Evolutionary conservation across 177 flowering plant genomes (phyloP), one percentile per base, ranked within the genome.

Genomic region (Tripterygium wilfordii): DNA sequence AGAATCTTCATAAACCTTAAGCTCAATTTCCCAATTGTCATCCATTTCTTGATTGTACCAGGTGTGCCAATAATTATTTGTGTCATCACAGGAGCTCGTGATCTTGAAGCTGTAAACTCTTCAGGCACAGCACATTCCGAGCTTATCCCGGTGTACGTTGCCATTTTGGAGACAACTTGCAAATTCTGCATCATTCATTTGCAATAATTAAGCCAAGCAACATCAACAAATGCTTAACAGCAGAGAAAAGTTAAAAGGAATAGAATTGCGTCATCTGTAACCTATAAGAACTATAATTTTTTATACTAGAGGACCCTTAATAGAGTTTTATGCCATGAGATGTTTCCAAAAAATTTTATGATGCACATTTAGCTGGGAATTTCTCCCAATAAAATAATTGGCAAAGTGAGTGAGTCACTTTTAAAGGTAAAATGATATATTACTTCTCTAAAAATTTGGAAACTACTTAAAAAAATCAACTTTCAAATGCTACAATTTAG

Each of bases 11-110:
- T 30, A 27, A 42, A 40, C 17, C 59, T 49, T 3, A 60, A 17
- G 27, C 82, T 63, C 53, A 91, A 51, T 53, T 88, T 88, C 71
- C 37, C 79, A 0, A 25, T 30, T 1, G 72, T 31, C 54, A 85
- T 64, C 83, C 85, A 85, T 39, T 65, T 82, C 62, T 70, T 75
- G 4, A 83, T 67, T 0, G 96, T 91, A 5, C 96, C 98, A 17
- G 98, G 95, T 8, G 98, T 91, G 2, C 98, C 98, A 50, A 91
- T 83, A n/a, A 91, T 75, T 10, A 91, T 66, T 60, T 91, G 96
- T 0, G 80, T 77, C 5, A 68, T 57, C 8, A 85, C 51, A 0
- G 85, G 81, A 23, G 71, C 8, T 30, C 12, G 33, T 6, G 33
- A 30, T 6, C 33, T 54, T 60, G 10, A 65, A 44, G 16, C 65